Conservation (phyloP, 306 rosid species). For the Quercus wislizeni region DNA sequence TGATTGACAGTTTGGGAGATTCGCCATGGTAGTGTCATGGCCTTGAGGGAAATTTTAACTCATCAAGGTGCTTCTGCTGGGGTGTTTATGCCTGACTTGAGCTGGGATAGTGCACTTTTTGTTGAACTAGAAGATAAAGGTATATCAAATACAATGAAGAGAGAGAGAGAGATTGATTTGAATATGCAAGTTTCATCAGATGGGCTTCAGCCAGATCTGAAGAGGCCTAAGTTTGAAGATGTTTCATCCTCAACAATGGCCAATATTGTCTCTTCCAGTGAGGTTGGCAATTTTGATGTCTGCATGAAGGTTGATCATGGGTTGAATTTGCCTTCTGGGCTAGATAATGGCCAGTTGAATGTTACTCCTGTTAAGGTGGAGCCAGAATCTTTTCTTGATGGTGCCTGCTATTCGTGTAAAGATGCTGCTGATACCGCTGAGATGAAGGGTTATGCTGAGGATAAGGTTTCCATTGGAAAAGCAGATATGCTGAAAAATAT, state of each 20-base stretch:
- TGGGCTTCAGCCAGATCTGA: conserved; percentile 51
- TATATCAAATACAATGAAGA: conserved; percentile 45
- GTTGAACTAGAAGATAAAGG: conserved; percentile 54
- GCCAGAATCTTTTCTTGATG: conserved; percentile 40
- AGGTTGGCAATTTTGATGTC: conserved; percentile 42
- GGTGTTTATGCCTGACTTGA: conserved; percentile 53
- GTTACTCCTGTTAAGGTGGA: conserved; percentile 45
- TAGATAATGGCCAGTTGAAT: conserved; percentile 43
- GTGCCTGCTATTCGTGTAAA: conserved; percentile 26
- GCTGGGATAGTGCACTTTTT: conserved; percentile 35
- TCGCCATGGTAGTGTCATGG: conserved; percentile 98
- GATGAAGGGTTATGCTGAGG: conserved; percentile 36
- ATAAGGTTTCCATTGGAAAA: conserved; percentile 44
- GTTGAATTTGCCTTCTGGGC: conserved; percentile 43
- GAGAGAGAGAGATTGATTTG: conserved; percentile 81
- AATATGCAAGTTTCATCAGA: conserved; percentile 58
- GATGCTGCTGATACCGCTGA: conserved; percentile 31
- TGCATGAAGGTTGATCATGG: conserved; percentile 44
- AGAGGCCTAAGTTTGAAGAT: conserved; percentile 72
- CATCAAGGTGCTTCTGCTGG: conserved; percentile 97
- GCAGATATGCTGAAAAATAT: conserved; percentile 32
- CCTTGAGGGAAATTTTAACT: conserved; percentile 87
- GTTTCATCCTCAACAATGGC: conserved; percentile 42
- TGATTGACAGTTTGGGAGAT: conserved; percentile 81
- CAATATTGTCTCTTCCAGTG: conserved; percentile 37